These are phyloP conservation scores for Penicillium capsulatum DNA, from an alignment of 2,329 filamentous ascomycete species.

Conservation along the genomic window DNA sequence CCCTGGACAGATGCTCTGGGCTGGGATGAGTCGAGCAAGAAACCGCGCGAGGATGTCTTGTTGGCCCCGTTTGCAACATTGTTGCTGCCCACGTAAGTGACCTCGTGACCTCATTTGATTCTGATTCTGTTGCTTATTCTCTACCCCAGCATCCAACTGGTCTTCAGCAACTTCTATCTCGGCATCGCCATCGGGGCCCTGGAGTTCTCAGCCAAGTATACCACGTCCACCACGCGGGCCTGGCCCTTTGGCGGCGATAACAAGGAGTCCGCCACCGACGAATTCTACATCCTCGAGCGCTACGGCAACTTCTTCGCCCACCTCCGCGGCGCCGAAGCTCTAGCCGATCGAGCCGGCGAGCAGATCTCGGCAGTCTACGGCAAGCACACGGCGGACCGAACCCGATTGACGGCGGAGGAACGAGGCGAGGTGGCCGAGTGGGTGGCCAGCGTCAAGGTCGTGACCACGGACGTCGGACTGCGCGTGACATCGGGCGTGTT, in stretches of 20 bases:
- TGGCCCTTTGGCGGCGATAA: slow-evolving; percentile 63
- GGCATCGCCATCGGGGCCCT: slow-evolving; percentile 60
- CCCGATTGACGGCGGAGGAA: slow-evolving; percentile 47
- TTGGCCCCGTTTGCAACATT: slow-evolving; percentile 54
- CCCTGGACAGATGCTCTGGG: slow-evolving; percentile 61
- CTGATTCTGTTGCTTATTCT: not conserved
- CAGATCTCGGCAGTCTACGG: slow-evolving; percentile 49
- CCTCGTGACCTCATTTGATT: not conserved
- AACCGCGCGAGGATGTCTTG: slow-evolving; percentile 49
- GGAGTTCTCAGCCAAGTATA: slow-evolving; percentile 50
- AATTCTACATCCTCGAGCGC: slow-evolving; percentile 62
- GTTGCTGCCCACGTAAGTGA: slow-evolving; percentile 54
- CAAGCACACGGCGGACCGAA: slow-evolving; percentile 40
- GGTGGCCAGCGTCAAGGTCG: slow-evolving; percentile 60
- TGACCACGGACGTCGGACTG: slow-evolving; percentile 58
- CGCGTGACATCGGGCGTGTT: slow-evolving; percentile 59
- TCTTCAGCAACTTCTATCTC: slow-evolving; percentile 64
- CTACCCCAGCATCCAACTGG: slow-evolving; percentile 53
- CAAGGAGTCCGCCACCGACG: slow-evolving; percentile 57
- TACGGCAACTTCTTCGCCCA: slow-evolving; percentile 63
- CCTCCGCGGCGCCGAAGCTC: slow-evolving; percentile 55
- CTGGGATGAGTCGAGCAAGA: slow-evolving; percentile 52
- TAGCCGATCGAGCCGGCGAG: slow-evolving; percentile 55
- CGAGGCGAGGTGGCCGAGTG: slow-evolving; percentile 60
- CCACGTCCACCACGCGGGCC: too few relatives aligned